Percentiles rank a stretch among this genome's conserved stretches.
phyloP scores from a whole-genome alignment of 768 basidiomycete genomes.

The Lactifluus hygrophoroides region DNA sequence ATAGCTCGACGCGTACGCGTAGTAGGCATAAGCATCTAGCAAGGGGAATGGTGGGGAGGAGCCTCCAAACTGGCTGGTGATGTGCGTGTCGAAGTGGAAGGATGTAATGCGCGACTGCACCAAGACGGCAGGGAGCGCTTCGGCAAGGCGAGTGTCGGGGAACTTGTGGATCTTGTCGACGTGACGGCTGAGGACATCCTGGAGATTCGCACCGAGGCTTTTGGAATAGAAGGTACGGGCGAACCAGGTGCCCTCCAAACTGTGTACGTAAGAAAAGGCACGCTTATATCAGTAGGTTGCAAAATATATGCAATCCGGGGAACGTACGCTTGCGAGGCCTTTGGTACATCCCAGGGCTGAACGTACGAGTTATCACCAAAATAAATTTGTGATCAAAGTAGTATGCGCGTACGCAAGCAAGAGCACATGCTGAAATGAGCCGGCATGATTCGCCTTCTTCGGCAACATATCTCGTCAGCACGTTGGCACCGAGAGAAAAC shows the following conservation, averaged over 20 bases:
- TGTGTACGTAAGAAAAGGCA: constrained; percentile 22
- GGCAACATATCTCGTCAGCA: constrained; percentile 80
- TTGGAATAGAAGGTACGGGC: constrained; percentile 63
- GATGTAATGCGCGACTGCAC: constrained; percentile 45
- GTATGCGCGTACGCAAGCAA: constrained; percentile 51
- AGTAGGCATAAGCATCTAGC: constrained; percentile 39
- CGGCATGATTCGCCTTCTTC: constrained; percentile 68
- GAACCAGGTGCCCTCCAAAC: constrained; percentile 47
- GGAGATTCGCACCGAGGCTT: constrained; percentile 71
- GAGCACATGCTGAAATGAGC: constrained; percentile 53
- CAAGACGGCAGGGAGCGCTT: constrained; percentile 37
- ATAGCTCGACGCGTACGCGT: constrained; percentile 52
- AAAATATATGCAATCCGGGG: not conserved
- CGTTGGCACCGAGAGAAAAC: constrained; percentile 90
- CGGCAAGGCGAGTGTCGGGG: constrained; percentile 41
- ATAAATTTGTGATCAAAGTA: constrained; percentile 13
- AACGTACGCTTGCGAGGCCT: constrained; percentile 29
- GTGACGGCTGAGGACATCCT: constrained; percentile 49
- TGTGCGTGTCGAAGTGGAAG: constrained; percentile 48
- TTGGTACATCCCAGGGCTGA: constrained; percentile 41
- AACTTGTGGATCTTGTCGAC: constrained; percentile 36
- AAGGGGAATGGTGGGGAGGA: constrained; percentile 44
- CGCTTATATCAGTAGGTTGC: not conserved
- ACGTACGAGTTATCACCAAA: not conserved
- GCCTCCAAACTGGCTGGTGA: constrained; percentile 62